Base-by-base conservation (phyloP, 139 green algal species). In the Pseudopediastrum boryanum region DNA sequence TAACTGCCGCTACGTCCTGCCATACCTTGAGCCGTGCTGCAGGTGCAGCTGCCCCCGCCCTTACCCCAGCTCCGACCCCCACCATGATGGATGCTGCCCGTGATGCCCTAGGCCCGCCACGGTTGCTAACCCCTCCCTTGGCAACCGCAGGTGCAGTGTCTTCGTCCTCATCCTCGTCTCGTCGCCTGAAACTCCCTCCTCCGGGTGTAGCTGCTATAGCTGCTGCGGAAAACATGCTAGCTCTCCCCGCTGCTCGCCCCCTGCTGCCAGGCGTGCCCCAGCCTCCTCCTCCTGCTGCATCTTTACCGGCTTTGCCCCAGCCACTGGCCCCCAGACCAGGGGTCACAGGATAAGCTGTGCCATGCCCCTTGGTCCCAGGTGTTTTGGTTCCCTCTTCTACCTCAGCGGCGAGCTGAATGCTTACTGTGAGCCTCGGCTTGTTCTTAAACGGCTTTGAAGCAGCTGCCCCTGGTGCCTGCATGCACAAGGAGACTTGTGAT, bases 121-220 rank as follows among this genome's bases (percentile, higher is more conserved):
- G 13, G 13, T 16, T 56, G 46, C 46, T 12, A 12, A 56, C 46
- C 13, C 46, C 16, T 12, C 46, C 12, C 46, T 16, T 56, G 46
- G 46, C 46, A 12, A 16, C 46, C 46, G 12, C 13, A 12, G 16
- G 46, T 16, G 12, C 13, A 12, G 16, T 12, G 46, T 16, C 46
- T n/a, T 16, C 16, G 16, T 12, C 46, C 16, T 12, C 46, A 56
- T 12, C 46, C 13, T 16, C 46, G 16, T 56, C 16, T 16, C 13
- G 13, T 56, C 43, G 62, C 5, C 62, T 70, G 5, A 25, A 38
- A n/a, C n/a, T n/a, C n/a, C n/a, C 62, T 70, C 31, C 8, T 65
- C 27, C 69, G 48, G 69, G 33, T 56, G 46, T 36, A 46, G 23
- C 9, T 61, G 42, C 67, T 75, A 46, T 16, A 62, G 67, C 67